phyloP scores from a whole-genome alignment of 2,329 filamentous ascomycete genomes.

The Trichoderma sp. region DNA sequence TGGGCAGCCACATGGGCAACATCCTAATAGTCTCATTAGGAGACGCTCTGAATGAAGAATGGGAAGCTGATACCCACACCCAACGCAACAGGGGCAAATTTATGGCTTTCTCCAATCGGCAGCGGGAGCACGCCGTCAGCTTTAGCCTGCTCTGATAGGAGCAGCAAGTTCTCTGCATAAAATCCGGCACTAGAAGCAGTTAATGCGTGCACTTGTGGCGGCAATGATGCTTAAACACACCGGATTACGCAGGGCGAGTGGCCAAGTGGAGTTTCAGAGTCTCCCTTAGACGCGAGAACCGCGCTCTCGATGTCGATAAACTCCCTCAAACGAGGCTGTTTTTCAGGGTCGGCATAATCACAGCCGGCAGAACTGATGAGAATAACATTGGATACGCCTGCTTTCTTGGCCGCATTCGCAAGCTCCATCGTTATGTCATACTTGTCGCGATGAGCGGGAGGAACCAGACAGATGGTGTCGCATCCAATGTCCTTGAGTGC shows the following conservation, averaged over 20 bases:
- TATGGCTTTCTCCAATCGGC: constrained; percentile 52
- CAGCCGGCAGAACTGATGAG: constrained; percentile 54
- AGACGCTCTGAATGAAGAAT: no score
- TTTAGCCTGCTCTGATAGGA: constrained; percentile 51
- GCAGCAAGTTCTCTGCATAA: constrained; percentile 56
- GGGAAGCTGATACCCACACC: constrained; percentile 40
- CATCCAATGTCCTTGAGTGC: constrained; percentile 48
- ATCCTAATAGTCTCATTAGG: constrained; percentile 42
- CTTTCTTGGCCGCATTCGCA: constrained; percentile 49
- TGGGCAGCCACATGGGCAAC: constrained; percentile 53
- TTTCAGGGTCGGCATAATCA: constrained; percentile 53
- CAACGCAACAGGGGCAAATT: constrained; percentile 55
- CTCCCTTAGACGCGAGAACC: constrained; percentile 50
- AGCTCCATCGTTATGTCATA: constrained; percentile 51
- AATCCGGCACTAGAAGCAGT: constrained; percentile 48
- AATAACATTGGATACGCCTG: constrained; percentile 49
- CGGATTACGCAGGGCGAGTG: constrained; percentile 52
- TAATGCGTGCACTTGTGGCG: neutral
- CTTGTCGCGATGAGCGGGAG: constrained; percentile 52
- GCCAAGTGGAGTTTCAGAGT: constrained; percentile 43
- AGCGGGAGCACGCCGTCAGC: constrained; percentile 50
- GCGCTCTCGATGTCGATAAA: constrained; percentile 55
- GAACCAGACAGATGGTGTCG: constrained; percentile 55
- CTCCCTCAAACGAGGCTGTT: constrained; percentile 54
- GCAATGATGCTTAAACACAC: constrained; percentile 33